Evolutionary conservation across 2,329 filamentous ascomycete species (phyloP).

Genomic region (Colletotrichum sansevieriae): DNA sequence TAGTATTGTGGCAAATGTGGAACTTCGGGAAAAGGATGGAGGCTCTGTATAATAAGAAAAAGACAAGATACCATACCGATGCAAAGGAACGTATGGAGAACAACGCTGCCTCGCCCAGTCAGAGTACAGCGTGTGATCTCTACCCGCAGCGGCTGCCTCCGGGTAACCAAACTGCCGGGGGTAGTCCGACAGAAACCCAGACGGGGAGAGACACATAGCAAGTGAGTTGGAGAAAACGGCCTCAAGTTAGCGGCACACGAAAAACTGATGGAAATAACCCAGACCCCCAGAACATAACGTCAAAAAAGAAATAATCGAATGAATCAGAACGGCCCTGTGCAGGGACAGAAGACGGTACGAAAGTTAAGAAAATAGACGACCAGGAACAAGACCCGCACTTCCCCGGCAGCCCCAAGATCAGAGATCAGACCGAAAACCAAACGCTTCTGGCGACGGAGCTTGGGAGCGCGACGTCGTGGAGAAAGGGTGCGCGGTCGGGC

Average conservation of each 20-base stretch:
- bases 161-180: constrained; percentile 18
- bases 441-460: constrained; percentile 21
- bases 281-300: too few relatives aligned
- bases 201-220: not conserved
- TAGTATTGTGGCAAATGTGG: not conserved
- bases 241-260: fast-evolving
- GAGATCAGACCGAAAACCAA: constrained; percentile 37
- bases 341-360: constrained; percentile 1
- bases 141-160: not conserved
- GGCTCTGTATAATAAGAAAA: constrained; percentile 8
- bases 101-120: constrained; percentile 1
- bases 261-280: not conserved
- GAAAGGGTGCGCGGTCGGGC: not conserved
- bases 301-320: not conserved
- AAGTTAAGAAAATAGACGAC: constrained; percentile 8
- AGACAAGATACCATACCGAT: constrained; percentile 3
- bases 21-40: too few relatives aligned
- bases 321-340: not conserved
- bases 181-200: not conserved
- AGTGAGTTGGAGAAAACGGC: not conserved
- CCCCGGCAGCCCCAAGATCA: constrained; percentile 24
- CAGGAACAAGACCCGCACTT: constrained; percentile 32
- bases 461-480: not conserved
- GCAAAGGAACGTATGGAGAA: constrained; percentile 8
- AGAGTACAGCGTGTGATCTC: constrained; percentile 8